Base-by-base conservation (phyloP, 2,329 filamentous ascomycete genomes). In the Cyphellophora europaea region DNA sequence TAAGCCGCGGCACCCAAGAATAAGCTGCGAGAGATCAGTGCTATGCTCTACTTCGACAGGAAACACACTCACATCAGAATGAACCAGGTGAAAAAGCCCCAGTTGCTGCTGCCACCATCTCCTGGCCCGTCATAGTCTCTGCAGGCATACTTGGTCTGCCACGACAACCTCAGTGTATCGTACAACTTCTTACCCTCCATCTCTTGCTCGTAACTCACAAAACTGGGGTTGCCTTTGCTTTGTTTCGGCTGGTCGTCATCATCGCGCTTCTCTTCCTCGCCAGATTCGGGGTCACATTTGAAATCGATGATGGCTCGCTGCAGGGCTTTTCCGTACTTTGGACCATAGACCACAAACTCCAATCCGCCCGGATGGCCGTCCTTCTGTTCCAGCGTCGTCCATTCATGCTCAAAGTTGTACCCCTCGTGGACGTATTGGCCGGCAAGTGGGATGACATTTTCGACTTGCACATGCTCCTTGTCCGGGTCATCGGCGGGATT, bases 1-100 rank as follows among this genome's bases (percentile, higher is more conserved):
- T 96, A 98, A 15, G 88, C 67, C 2, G 91, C 86, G 27, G 78
- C 81, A 30, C 75, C 75, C 43, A 96, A 71, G 72, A 98, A 98
- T 40, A 81, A 64, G 49, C 88, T 94, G 47, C 35, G n/a, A 14
- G 8, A 19, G 12, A 36, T 13, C 11, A 8, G 29, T 13, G 15
- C 23, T 36, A 21, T 36, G 27, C 28, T 14, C n/a, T 13, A 6
- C 4, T 12, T 28, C n/a, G 8, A 14, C n/a, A 13, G 27, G 10
- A 2, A 14, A 27, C 14, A 11, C 19, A 70, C 83, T 70, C 63
- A 93, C 87, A 96, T 77, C 48, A 98, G 78, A 48, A 96, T 75
- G 53, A 96, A 74, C 91, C 91, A 98, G 12, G 89, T 95, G 53
- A 96, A 96, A 67, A 95, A 91, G 2, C 91, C 91, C 91, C 89